Conservation (phyloP, 2,329 filamentous ascomycete genomes). For the Paraphaeosphaeria sporulosa region DNA sequence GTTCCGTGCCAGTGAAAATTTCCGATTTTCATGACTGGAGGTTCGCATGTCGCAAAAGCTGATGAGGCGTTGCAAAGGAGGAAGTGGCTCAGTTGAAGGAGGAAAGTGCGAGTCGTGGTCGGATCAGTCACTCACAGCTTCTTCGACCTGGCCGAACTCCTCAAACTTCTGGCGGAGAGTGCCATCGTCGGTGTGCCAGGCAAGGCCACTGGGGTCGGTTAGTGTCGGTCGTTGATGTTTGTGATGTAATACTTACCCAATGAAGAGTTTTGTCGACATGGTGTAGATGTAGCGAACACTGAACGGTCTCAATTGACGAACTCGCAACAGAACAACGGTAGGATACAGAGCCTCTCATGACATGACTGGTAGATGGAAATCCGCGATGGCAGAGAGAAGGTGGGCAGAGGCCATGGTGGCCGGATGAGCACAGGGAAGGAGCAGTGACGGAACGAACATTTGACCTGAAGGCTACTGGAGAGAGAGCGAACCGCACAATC, state of each 20-base stretch:
- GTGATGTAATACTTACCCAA: conserved; percentile 71
- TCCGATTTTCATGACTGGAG: neutral
- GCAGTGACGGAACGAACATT: conserved; percentile 52
- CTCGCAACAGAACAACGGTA: conserved; percentile 37
- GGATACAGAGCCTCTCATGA: conserved; percentile 39
- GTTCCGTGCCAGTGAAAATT: neutral
- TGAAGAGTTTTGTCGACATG: conserved; percentile 90
- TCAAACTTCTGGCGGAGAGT: conserved; percentile 91
- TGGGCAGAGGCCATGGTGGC: conserved; percentile 40
- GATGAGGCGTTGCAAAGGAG: neutral
- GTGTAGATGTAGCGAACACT: conserved; percentile 46
- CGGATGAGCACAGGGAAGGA: conserved; percentile 29
- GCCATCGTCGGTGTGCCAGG: conserved; percentile 95
- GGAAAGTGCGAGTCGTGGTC: conserved; percentile 3
- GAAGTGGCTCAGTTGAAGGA: no score
- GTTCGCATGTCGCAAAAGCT: neutral
- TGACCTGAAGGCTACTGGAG: conserved; percentile 41
- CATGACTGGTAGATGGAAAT: conserved; percentile 24
- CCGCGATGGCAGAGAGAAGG: conserved; percentile 26
- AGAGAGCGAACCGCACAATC: conserved; percentile 34
- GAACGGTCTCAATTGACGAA: conserved; percentile 50
- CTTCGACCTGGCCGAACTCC: conserved; percentile 88
- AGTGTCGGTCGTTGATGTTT: conserved; percentile 3
- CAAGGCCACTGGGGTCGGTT: conserved; percentile 76
- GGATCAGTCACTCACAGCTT: conserved; percentile 76